Evolutionary conservation across 2,329 filamentous ascomycete species (phyloP).

Genomic region (Hymenoscyphus repandus): DNA sequence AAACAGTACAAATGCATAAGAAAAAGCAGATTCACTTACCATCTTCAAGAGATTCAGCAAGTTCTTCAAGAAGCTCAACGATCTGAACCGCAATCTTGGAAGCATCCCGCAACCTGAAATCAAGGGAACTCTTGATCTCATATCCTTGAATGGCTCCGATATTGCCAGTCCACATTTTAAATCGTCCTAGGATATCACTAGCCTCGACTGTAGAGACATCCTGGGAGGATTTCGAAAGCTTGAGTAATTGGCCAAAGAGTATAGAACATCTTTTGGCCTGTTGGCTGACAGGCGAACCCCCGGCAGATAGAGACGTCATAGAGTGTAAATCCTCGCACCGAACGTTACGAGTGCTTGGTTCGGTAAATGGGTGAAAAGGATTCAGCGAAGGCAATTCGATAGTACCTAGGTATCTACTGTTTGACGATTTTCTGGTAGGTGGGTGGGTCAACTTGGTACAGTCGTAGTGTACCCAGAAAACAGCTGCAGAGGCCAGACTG

Average conservation of each 20-base stretch:
- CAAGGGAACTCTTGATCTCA: not conserved
- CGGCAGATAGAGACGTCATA: no score
- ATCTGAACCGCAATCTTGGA: not conserved
- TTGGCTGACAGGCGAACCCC: slow-evolving; percentile 2
- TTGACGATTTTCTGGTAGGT: no score
- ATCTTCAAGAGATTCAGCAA: not conserved
- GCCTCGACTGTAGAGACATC: not conserved
- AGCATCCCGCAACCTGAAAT: not conserved
- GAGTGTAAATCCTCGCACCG: no score
- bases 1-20: no score
- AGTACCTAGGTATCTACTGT: no score
- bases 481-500: no score
- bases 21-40: not conserved
- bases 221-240: not conserved
- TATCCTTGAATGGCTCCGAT: not conserved
- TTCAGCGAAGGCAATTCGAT: no score
- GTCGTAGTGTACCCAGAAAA: no score
- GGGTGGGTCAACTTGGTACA: no score
- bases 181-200: not conserved
- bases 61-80: not conserved
- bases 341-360: no score
- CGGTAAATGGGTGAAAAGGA: no score
- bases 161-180: slow-evolving; percentile 2
- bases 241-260: not conserved
- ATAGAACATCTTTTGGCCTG: slow-evolving; percentile 5